Evolutionary conservation across 1,284 basidiomycete genomes (phyloP).

Genomic region (Sporisorium sorghi): DNA sequence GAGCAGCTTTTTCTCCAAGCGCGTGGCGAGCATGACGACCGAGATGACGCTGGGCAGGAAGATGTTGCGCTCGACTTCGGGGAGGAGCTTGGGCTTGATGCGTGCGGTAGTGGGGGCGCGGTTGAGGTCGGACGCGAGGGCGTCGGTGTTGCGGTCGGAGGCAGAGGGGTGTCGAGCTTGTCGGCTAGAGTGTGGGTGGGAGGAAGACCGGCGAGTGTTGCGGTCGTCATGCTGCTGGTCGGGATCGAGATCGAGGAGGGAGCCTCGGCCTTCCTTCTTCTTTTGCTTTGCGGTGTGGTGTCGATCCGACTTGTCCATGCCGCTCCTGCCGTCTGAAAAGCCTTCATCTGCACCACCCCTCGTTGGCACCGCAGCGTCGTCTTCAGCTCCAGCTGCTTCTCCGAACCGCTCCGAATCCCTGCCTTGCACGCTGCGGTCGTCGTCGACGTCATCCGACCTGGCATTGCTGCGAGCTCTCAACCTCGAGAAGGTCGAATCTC

Average conservation of each 20-base stretch:
- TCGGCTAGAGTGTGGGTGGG: neutral
- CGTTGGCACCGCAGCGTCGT: neutral
- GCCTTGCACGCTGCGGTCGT: neutral
- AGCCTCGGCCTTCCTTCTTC: slow-evolving; percentile 49
- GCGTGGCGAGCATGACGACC: slow-evolving; percentile 51
- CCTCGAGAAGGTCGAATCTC: slow-evolving; percentile 23
- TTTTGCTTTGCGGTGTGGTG: slow-evolving; percentile 46
- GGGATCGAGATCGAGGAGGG: slow-evolving; percentile 19
- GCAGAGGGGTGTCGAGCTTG: slow-evolving; percentile 4
- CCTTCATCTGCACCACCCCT: slow-evolving; percentile 18
- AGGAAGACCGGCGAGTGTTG: slow-evolving; percentile 1
- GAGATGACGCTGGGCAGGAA: slow-evolving; percentile 60
- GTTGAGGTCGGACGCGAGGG: slow-evolving; percentile 1
- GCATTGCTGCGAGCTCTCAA: slow-evolving; percentile 22
- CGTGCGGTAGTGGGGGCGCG: slow-evolving; percentile 3
- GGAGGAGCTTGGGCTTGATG: slow-evolving; percentile 26
- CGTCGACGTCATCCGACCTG: neutral
- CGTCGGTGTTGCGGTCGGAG: neutral
- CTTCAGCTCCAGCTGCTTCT: slow-evolving; percentile 3
- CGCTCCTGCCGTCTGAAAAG: neutral
- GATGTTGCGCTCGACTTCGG: slow-evolving; percentile 35
- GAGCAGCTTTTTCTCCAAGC: slow-evolving; percentile 55
- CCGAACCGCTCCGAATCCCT: slow-evolving; percentile 12
- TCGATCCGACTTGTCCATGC: slow-evolving; percentile 35
- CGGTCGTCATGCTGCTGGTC: slow-evolving; percentile 4